Evolutionary conservation across 495 filamentous ascomycete species (phyloP).

Genomic region (Penicillium turbatum): DNA sequence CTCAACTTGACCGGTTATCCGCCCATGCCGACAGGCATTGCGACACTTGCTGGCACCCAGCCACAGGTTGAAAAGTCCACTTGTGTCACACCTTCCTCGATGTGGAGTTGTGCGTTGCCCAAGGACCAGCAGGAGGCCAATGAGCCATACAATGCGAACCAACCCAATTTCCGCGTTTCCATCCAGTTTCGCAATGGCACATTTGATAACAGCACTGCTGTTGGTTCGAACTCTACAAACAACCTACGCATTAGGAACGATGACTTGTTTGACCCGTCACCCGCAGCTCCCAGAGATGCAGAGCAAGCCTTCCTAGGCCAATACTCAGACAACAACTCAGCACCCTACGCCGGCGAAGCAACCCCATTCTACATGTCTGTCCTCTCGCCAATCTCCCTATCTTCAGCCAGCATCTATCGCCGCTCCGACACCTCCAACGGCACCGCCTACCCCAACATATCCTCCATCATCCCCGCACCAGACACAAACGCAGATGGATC

Average conservation of each 20-base stretch:
- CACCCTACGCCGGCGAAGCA: conserved; percentile 48
- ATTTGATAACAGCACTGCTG: conserved; percentile 36
- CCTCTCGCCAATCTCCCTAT: conserved; percentile 29
- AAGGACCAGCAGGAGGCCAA: conserved; percentile 63
- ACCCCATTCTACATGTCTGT: conserved; percentile 52
- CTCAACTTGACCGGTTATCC: conserved; percentile 83
- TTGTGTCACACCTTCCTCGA: conserved; percentile 62
- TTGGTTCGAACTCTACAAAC: conserved; percentile 20
- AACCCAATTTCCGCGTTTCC: conserved; percentile 74
- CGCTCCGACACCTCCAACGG: conserved; percentile 17
- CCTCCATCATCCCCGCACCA: conserved; percentile 56
- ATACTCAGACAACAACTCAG: conserved; percentile 70
- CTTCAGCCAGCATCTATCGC: conserved; percentile 23
- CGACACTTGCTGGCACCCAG: conserved; percentile 67
- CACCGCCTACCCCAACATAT: conserved; percentile 45
- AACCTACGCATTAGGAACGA: conserved; percentile 11
- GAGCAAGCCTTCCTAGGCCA: conserved; percentile 79
- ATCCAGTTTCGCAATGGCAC: conserved; percentile 76
- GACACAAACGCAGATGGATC: conserved; percentile 58
- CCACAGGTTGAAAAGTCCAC: conserved; percentile 51
- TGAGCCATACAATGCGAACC: conserved; percentile 54
- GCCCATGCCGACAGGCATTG: conserved; percentile 76
- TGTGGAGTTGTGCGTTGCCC: conserved; percentile 82
- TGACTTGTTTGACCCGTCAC: conserved; percentile 50
- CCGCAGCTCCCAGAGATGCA: conserved; percentile 57